phyloP scores from a whole-genome alignment of 1,139 yeast species.

The Keqinozyma sinolaborantium region DNA sequence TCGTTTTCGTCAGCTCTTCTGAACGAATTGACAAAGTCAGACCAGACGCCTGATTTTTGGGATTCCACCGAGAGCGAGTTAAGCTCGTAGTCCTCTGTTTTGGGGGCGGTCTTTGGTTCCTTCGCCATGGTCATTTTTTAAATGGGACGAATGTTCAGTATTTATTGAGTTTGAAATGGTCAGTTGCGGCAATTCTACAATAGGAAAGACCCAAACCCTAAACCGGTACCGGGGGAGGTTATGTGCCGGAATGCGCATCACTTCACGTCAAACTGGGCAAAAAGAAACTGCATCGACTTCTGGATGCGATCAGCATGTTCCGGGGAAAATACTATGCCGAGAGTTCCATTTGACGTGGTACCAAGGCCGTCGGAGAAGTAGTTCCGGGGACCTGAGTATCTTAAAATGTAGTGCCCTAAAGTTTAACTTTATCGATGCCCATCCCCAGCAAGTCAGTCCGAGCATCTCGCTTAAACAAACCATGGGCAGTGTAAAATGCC shows the following conservation, averaged over 20 bases:
- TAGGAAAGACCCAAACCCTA: not conserved
- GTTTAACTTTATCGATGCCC: too few species aligned
- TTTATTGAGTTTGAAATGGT: not conserved
- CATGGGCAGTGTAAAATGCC: too few species aligned
- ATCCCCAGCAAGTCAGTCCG: too few species aligned
- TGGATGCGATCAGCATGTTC: too few species aligned
- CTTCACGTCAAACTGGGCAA: not conserved
- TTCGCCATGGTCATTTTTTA: not conserved
- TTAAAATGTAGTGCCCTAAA: too few species aligned
- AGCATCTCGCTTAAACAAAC: too few species aligned
- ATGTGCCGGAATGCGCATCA: too few species aligned
- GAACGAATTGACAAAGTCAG: slow-evolving; percentile 13
- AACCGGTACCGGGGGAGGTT: not conserved
- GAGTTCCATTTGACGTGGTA: too few species aligned
- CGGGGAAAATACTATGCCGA: too few species aligned
- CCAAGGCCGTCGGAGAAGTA: too few species aligned
- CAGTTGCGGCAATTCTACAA: not conserved
- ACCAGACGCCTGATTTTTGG: slow-evolving; percentile 8
- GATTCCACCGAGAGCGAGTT: slow-evolving; percentile 1
- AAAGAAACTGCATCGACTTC: too few species aligned
- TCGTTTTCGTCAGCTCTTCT: slow-evolving; percentile 13
- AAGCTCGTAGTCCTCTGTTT: not conserved
- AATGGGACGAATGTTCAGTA: not conserved
- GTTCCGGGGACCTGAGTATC: too few species aligned
- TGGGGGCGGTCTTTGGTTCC: not conserved